Conservation (phyloP, 345 rosid species). For the Salix arbutifolia region DNA sequence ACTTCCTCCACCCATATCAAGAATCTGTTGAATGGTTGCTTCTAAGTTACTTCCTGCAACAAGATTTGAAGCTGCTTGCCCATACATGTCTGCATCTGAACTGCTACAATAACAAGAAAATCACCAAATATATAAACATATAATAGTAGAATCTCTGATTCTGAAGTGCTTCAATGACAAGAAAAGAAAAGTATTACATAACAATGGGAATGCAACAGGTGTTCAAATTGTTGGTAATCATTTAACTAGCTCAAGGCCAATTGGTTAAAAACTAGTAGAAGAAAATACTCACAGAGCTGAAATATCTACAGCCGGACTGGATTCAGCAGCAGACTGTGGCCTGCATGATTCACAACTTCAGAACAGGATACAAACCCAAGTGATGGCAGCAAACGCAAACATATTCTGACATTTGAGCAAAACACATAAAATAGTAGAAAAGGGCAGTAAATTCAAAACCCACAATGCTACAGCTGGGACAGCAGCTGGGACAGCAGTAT, state of each 20-base stretch:
- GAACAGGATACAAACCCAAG: background rate
- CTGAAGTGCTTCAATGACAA: background rate
- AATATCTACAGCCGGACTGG: constrained; percentile 10
- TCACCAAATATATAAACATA: too few species aligned
- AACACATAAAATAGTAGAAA: background rate
- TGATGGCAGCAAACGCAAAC: background rate
- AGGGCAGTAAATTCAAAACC: constrained; percentile 1
- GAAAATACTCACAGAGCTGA: constrained; percentile 14
- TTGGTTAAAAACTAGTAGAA: background rate
- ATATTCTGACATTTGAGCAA: background rate
- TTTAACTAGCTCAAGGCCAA: too few species aligned
- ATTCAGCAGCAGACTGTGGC: constrained; percentile 13
- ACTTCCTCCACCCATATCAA: constrained; percentile 32
- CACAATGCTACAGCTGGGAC: constrained; percentile 6
- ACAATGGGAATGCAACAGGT: background rate
- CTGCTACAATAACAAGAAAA: constrained; percentile 7
- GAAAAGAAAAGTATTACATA: background rate
- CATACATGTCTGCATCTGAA: constrained; percentile 16
- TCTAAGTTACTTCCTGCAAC: constrained; percentile 27
- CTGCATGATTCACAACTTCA: background rate
- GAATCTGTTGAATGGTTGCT: constrained; percentile 19
- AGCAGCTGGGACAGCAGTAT: constrained; percentile 10
- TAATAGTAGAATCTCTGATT: too few species aligned
- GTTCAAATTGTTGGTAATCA: too few species aligned
- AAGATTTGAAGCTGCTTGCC: constrained; percentile 31